Evolutionary conservation across 257 asterid species (phyloP).

Genomic region (Solanum bukasovii): DNA sequence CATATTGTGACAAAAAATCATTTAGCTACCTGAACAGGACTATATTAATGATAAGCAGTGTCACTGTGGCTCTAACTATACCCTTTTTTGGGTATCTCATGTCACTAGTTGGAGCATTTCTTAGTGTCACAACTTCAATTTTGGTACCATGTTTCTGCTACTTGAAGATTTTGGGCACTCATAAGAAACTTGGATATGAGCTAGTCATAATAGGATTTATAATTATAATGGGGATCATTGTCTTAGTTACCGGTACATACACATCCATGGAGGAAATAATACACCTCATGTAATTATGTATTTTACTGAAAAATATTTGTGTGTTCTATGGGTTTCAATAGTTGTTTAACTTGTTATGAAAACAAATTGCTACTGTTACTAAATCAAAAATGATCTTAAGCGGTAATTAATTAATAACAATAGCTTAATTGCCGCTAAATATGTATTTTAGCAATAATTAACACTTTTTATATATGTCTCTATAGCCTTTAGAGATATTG

Average conservation of each 20-base stretch:
- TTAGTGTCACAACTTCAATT: constrained; percentile 56
- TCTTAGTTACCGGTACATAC: constrained; percentile 56
- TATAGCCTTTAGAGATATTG: no score
- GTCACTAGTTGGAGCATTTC: constrained; percentile 80
- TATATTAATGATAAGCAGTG: constrained; percentile 46
- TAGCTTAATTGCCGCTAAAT: no score
- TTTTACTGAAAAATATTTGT: not conserved
- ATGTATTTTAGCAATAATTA: no score
- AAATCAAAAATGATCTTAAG: no score
- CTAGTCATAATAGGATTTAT: constrained; percentile 26
- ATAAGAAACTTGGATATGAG: constrained; percentile 25
- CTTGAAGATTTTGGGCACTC: constrained; percentile 60
- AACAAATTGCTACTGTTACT: not conserved
- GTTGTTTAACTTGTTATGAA: not conserved
- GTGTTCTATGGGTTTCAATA: not conserved
- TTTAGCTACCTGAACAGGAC: constrained; percentile 6
- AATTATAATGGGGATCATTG: constrained; percentile 31
- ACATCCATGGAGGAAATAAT: constrained; percentile 50
- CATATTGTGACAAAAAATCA: constrained; percentile 6
- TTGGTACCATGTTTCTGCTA: constrained; percentile 69
- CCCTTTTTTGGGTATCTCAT: constrained; percentile 68
- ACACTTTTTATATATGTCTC: no score
- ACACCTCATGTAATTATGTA: constrained; percentile 5
- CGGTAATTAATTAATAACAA: no score
- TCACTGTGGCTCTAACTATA: constrained; percentile 13